phyloP scores from a whole-genome alignment of 495 filamentous ascomycete species.

The Xylaria grammica region DNA sequence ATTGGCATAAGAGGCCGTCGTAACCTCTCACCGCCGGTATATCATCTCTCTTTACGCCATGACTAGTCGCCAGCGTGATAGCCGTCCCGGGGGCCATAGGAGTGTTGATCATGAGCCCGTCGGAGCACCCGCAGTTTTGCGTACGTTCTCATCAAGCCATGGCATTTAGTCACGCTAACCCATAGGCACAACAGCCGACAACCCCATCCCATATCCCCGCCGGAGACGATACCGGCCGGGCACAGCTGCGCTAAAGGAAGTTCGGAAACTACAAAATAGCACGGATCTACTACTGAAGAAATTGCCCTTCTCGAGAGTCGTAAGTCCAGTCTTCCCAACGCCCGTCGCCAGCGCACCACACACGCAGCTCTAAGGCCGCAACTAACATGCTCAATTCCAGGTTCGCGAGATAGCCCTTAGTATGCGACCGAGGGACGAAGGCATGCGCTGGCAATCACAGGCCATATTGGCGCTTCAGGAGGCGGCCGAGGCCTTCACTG shows the following conservation, averaged over 20 bases:
- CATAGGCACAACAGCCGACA: slow-evolving; percentile 60
- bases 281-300: slow-evolving; percentile 85
- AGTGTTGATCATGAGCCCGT: neutral
- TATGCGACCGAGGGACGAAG: slow-evolving; percentile 57
- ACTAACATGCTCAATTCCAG: slow-evolving; percentile 45
- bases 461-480: slow-evolving; percentile 91
- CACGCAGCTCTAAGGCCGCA: neutral
- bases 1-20: no score
- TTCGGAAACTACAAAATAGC: slow-evolving; percentile 79
- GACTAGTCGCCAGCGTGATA: no score
- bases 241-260: slow-evolving; percentile 84
- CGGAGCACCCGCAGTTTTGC: slow-evolving; percentile 21
- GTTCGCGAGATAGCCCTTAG: slow-evolving; percentile 81
- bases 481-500: slow-evolving; percentile 88
- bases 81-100: no score
- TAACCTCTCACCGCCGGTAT: no score
- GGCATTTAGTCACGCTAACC: slow-evolving; percentile 3
- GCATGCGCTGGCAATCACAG: slow-evolving; percentile 87
- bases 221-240: slow-evolving; percentile 81
- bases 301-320: slow-evolving; percentile 84
- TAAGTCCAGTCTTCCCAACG: slow-evolving; percentile 44
- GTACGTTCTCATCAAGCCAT: slow-evolving; percentile 19
- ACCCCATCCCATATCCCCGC: slow-evolving; percentile 67
- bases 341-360: slow-evolving; percentile 11
- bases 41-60: no score